Conservation (phyloP, 2,329 filamentous ascomycete species). For the Paecilomyces dactylethromorphus region DNA sequence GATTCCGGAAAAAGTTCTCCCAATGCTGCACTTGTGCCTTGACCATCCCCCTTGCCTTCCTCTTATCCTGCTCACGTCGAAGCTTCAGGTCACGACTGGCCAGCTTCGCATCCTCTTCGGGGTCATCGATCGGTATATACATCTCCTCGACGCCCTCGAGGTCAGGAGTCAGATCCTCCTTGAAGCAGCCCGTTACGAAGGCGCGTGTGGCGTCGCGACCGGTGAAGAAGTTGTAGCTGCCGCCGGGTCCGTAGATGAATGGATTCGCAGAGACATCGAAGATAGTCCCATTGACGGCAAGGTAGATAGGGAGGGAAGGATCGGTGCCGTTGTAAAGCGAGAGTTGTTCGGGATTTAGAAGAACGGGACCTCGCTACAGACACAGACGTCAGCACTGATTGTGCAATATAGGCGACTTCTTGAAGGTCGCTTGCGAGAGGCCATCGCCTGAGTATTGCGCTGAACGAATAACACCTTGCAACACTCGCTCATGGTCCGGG, state of each 20-base stretch:
- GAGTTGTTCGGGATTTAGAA: slow-evolving; percentile 71
- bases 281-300: slow-evolving; percentile 69
- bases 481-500: not conserved
- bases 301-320: slow-evolving; percentile 69
- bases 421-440: too few species aligned
- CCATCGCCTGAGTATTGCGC: too few species aligned
- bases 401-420: too few species aligned
- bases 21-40: slow-evolving; percentile 67
- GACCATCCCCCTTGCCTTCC: slow-evolving; percentile 59
- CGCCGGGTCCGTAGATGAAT: slow-evolving; percentile 68
- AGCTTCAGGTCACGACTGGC: slow-evolving; percentile 40
- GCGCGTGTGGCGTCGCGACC: slow-evolving; percentile 80
- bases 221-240: slow-evolving; percentile 79
- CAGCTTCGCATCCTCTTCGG: slow-evolving; percentile 21
- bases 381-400: not conserved
- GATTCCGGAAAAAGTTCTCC: slow-evolving; percentile 74
- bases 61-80: slow-evolving; percentile 56
- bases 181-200: slow-evolving; percentile 90
- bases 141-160: slow-evolving; percentile 81
- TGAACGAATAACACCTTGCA: not conserved
- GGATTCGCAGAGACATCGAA: slow-evolving; percentile 57
- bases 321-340: slow-evolving; percentile 70
- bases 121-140: slow-evolving; percentile 61
- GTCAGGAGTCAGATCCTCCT: slow-evolving; percentile 76
- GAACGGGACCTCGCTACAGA: slow-evolving; percentile 49